Percentiles rank a stretch among this genome's conserved stretches.
phyloP scores from a whole-genome alignment of 106 monocot species.

The Dendrobium chrysotoxum region DNA sequence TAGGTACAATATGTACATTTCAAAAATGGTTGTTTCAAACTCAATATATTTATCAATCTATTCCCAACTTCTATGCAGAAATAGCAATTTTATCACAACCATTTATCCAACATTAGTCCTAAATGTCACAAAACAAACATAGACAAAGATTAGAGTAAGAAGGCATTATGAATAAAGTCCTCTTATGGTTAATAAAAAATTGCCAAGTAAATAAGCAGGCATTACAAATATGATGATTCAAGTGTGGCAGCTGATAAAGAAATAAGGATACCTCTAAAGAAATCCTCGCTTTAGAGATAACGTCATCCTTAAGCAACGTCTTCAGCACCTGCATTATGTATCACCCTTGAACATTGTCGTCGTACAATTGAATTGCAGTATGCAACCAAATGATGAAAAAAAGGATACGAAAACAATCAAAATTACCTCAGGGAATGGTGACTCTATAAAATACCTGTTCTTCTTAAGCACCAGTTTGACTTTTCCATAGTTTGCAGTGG shows the following conservation, averaged over 20 bases:
- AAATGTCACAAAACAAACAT: background rate
- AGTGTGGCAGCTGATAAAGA: background rate
- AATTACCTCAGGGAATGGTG: slow-evolving; percentile 74
- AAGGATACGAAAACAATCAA: background rate
- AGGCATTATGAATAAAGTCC: background rate
- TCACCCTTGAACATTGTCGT: background rate
- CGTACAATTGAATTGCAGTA: background rate
- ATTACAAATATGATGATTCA: background rate
- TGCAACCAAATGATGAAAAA: background rate
- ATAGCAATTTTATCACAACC: background rate
- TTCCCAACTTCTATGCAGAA: background rate
- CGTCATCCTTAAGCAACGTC: slow-evolving; percentile 73
- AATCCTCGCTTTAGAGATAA: slow-evolving; percentile 60
- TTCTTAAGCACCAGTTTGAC: slow-evolving; percentile 97
- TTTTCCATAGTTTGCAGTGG: slow-evolving; percentile 95
- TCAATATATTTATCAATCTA: slow-evolving; percentile 1
- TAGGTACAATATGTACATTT: background rate
- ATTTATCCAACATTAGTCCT: background rate
- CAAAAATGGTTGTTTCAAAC: background rate
- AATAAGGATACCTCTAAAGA: slow-evolving; percentile 41
- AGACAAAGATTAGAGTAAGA: background rate
- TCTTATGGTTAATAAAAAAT: background rate
- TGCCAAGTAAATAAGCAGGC: background rate
- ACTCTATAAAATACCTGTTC: slow-evolving; percentile 88
- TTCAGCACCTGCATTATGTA: slow-evolving; percentile 56